Base-by-base conservation (phyloP, 139 green algal genomes). In the Mychonastes homosphaera region DNA sequence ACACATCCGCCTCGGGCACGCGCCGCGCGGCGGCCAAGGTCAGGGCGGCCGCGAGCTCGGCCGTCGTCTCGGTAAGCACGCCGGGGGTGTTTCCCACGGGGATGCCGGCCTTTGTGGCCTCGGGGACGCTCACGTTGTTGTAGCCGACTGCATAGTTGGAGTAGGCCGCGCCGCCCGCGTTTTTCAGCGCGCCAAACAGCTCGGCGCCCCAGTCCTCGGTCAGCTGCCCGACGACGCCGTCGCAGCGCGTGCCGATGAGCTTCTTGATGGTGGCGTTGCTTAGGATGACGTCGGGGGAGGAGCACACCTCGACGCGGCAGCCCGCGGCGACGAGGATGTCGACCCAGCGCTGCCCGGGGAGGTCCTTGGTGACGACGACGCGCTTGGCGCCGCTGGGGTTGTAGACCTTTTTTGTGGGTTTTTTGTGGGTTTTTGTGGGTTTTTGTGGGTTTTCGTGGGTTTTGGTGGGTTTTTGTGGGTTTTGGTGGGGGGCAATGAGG, bases 111-210 rank as follows among this genome's bases (percentile, higher is more conserved):
- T 84, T 79, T 30, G 80, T 99, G 8, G 90, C 91, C 48, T 84
- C 84, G 3, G 66, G 53, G 24, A 95, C 88, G 43, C 91, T 75
- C 5, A 98, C 91, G 68, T 98, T 98, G 81, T 98, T 97, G 81
- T 95, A 98, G 4, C 91, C 91, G 21, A 98, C 92, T 6, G 92
- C 92, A 56, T 98, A 99, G 74, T 98, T 98, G 78, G 68, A 87
- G 83, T 91, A 98, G 0, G 78, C 87, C 4, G 47, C 76, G 47
- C 91, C 92, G 27, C 92, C 92, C 16, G 92, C 92, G 3, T 49
- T 19, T 36, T 85, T 86, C 4, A 98, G 74, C 0, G 81, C 80
- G 29, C 70, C 75, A 74, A 98, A 99, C 63, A 98, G 77, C 67
- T 93, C 82, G 47, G 67, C 58, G 27, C 78, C 63, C 87, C 87